Percentiles rank a stretch among this genome's conserved stretches.
phyloP scores from a whole-genome alignment of 164 flowering plant species.

The Buxus sempervirens region DNA sequence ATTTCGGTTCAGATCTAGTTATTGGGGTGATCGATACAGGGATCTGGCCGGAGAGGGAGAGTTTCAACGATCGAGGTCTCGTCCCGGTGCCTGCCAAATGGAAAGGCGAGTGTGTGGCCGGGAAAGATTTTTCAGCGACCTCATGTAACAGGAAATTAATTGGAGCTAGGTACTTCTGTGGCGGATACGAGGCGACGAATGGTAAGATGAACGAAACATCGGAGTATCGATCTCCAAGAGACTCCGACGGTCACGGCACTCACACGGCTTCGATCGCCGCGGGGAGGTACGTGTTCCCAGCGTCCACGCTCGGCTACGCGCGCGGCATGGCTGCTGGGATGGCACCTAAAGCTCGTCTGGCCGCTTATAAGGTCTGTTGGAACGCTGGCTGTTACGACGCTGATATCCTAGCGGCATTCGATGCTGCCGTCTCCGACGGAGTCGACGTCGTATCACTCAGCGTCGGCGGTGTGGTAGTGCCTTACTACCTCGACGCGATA shows the following conservation, averaged over 20 bases:
- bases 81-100: conserved; percentile 67
- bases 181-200: conserved; percentile 78
- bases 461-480: conserved; percentile 90
- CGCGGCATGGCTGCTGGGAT: conserved; percentile 89
- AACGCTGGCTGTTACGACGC: conserved; percentile 80
- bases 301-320: conserved; percentile 81
- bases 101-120: conserved; percentile 63
- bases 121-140: conserved; percentile 34
- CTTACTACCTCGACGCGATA: conserved; percentile 76
- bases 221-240: conserved; percentile 73
- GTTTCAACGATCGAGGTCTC: conserved; percentile 66
- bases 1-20: conserved; percentile 91
- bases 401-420: conserved; percentile 89
- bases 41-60: conserved; percentile 84
- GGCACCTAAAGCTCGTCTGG: conserved; percentile 94
- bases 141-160: conserved; percentile 75
- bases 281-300: conserved; percentile 82
- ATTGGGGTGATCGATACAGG: conserved; percentile 92
- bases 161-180: conserved; percentile 72
- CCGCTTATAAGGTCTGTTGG: conserved; percentile 96
- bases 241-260: conserved; percentile 94
- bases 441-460: conserved; percentile 79
- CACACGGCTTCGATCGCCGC: conserved; percentile 98
- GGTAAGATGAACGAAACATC: conserved; percentile 77
- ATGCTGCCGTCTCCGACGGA: conserved; percentile 82